A percentile compares a stretch with the other conserved stretches of the same genome.
Evolutionary conservation across 768 basidiomycete species (phyloP).

Genomic region (Roridomyces roridus): DNA sequence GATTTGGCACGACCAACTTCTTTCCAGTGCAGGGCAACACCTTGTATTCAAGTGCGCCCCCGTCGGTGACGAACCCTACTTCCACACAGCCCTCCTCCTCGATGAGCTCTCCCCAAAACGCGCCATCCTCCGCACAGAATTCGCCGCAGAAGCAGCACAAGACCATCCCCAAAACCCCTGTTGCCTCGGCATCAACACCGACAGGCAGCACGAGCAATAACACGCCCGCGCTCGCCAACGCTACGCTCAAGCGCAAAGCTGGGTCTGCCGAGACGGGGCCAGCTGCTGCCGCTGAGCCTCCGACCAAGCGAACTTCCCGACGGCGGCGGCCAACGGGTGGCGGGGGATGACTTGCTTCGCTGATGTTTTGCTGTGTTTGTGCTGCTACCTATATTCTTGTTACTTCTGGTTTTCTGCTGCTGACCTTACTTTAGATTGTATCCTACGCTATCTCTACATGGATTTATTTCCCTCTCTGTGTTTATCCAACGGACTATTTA

Average conservation of each 20-base stretch:
- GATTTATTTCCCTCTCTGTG: conserved; percentile 30
- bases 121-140: conserved; percentile 54
- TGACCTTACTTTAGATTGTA: conserved; percentile 41
- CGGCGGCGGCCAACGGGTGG: conserved; percentile 55
- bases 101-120: conserved; percentile 58
- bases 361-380: conserved; percentile 23
- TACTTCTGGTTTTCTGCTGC: conserved; percentile 24
- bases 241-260: conserved; percentile 63
- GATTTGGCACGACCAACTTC: conserved; percentile 28
- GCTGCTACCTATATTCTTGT: conserved; percentile 25
- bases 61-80: conserved; percentile 52
- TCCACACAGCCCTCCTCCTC: conserved; percentile 34
- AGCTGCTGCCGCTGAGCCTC: conserved; percentile 52
- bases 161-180: conserved; percentile 42
- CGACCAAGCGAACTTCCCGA: conserved; percentile 56
- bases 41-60: conserved; percentile 56
- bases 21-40: conserved; percentile 44
- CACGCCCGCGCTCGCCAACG: conserved; percentile 54
- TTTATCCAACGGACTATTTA: conserved; percentile 27
- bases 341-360: conserved; percentile 37
- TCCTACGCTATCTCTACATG: conserved; percentile 40
- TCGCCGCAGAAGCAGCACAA: conserved; percentile 72
- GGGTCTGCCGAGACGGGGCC: conserved; percentile 53
- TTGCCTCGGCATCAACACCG: conserved; percentile 42
- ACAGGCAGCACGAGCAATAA: conserved; percentile 48